Evolutionary conservation across 495 filamentous ascomycete species (phyloP).

Genomic region (Xylaria telfairii): DNA sequence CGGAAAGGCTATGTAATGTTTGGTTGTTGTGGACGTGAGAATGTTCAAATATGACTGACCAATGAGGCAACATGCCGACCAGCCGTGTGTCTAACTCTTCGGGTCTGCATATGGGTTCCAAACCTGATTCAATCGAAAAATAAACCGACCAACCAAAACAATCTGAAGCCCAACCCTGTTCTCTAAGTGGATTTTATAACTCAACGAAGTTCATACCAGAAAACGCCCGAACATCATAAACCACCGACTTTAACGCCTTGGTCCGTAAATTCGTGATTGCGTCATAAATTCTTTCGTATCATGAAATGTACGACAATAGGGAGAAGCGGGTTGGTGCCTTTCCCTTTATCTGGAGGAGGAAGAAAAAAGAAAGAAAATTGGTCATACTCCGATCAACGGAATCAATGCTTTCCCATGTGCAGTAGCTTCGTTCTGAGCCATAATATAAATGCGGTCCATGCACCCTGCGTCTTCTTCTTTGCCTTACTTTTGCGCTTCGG

Average conservation of each 20-base stretch:
- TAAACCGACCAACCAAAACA: neutral
- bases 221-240: constrained; percentile 10
- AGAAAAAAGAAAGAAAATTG: neutral
- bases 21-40: neutral
- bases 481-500: constrained; percentile 45
- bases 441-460: constrained; percentile 61
- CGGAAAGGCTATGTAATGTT: neutral
- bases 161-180: constrained; percentile 7
- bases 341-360: neutral
- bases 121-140: neutral
- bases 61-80: neutral
- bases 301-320: neutral
- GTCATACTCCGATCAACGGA: neutral
- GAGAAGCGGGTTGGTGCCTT: neutral
- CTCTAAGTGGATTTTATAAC: neutral
- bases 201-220: constrained; percentile 1
- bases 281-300: constrained; percentile 11
- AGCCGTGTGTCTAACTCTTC: neutral
- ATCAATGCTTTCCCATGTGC: constrained; percentile 41
- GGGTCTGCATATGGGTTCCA: neutral
- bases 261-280: constrained; percentile 13
- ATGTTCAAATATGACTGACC: neutral
- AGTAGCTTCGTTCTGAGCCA: constrained; percentile 61
- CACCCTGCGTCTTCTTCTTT: constrained; percentile 60
- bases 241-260: constrained; percentile 14